These are phyloP conservation scores for Inosperma sp. DNA, from an alignment of 768 basidiomycete species.

Conservation along the genomic window DNA sequence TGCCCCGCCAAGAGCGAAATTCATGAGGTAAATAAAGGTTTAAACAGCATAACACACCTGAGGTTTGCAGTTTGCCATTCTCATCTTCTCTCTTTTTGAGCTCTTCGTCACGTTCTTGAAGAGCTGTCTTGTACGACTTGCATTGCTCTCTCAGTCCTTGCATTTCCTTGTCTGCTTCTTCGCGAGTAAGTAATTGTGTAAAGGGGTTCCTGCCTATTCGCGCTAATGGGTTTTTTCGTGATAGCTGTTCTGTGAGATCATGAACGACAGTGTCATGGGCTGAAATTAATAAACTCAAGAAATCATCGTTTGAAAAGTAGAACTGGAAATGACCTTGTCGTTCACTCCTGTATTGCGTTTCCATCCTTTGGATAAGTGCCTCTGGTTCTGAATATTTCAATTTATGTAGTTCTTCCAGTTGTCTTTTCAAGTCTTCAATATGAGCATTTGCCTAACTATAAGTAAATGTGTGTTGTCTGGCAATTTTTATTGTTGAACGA, in stretches of 20 bases:
- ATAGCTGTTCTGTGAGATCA: constrained; percentile 51
- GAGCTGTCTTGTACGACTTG: constrained; percentile 30
- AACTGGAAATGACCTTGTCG: constrained; percentile 41
- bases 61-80: constrained; percentile 44
- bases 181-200: constrained; percentile 67
- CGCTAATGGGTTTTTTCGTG: constrained; percentile 51
- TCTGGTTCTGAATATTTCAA: constrained; percentile 67
- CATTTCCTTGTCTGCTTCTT: constrained; percentile 68
- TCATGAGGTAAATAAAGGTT: background rate
- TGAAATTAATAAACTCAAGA: constrained; percentile 37
- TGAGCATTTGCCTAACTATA: constrained; percentile 37
- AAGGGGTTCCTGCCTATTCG: constrained; percentile 45
- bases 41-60: constrained; percentile 35
- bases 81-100: constrained; percentile 45
- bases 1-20: background rate
- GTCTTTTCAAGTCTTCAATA: constrained; percentile 43
- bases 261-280: constrained; percentile 55
- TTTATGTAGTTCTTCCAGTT: constrained; percentile 55
- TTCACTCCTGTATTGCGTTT: constrained; percentile 47
- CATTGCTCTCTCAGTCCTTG: constrained; percentile 39
- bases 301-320: too few relatives aligned
- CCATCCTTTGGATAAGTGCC: constrained; percentile 43
- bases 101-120: constrained; percentile 38
- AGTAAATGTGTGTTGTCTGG: background rate
- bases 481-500: background rate